Evolutionary conservation across 768 basidiomycete species (phyloP).

Genomic region (Daedaleopsis sinensis): DNA sequence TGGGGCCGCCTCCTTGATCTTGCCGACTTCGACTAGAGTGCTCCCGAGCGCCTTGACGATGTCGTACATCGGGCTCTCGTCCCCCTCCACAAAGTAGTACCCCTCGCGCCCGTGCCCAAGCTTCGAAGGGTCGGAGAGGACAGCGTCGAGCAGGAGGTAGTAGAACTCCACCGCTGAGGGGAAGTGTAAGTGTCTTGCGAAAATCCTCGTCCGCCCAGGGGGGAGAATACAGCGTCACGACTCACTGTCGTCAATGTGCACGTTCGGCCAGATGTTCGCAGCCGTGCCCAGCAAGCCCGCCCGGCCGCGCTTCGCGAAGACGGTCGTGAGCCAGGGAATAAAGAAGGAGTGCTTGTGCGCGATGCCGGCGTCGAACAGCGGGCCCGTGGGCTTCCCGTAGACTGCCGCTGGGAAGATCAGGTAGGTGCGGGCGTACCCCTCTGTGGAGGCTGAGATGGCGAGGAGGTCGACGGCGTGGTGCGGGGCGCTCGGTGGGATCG

Average conservation of each 20-base stretch:
- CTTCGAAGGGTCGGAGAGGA: constrained; percentile 23
- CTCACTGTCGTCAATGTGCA: constrained; percentile 55
- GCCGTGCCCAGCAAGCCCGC: constrained; percentile 58
- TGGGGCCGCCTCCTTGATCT: constrained; percentile 33
- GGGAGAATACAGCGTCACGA: too few species aligned
- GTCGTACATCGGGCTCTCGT: constrained; percentile 28
- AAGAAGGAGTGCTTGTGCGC: constrained; percentile 52
- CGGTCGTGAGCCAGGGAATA: constrained; percentile 47
- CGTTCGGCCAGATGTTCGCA: constrained; percentile 58
- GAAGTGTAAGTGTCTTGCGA: too few species aligned
- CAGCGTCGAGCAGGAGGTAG: constrained; percentile 41
- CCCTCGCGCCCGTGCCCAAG: constrained; percentile 37
- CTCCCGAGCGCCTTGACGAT: constrained; percentile 38
- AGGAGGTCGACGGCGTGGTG: constrained; percentile 55
- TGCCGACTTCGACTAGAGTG: constrained; percentile 33
- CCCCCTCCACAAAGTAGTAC: constrained; percentile 34
- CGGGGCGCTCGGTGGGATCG: constrained; percentile 45
- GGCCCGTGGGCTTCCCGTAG: constrained; percentile 53
- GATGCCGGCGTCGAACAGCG: constrained; percentile 49
- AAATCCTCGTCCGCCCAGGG: too few species aligned
- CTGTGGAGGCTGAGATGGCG: constrained; percentile 48
- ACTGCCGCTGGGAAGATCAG: constrained; percentile 57
- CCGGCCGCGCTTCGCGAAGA: constrained; percentile 45
- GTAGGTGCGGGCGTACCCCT: constrained; percentile 54
- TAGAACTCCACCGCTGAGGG: constrained; percentile 37